These are phyloP conservation scores for Blastocystis sp. DNA, from an alignment of 352 stramenopile genomes.

Conservation along the genomic window DNA sequence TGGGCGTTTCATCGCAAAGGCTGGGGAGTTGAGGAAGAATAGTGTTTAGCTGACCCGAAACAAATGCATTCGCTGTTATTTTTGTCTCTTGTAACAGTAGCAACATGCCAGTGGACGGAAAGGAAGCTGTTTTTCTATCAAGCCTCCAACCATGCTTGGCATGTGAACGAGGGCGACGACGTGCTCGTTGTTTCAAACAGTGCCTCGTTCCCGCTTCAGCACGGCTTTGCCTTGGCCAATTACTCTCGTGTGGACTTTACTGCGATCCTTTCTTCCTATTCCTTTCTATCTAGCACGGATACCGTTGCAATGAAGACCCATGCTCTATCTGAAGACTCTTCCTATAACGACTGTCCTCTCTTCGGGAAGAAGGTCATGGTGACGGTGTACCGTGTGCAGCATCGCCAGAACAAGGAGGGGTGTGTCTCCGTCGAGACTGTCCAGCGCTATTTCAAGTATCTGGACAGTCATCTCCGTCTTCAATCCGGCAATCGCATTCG, in stretches of 20 bases:
- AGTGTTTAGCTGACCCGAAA: neutral
- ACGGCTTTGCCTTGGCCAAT: constrained; percentile 24
- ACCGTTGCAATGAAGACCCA: neutral
- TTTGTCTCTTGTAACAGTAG: constrained; percentile 3
- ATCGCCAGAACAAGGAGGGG: constrained; percentile 39
- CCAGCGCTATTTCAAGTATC: constrained; percentile 47
- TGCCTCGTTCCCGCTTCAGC: constrained; percentile 10
- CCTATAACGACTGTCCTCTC: constrained; percentile 44
- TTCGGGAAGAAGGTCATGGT: constrained; percentile 72
- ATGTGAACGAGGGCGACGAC: constrained; percentile 6
- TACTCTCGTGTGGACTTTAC: constrained; percentile 8
- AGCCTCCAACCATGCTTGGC: constrained; percentile 7
- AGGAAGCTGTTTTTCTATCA: constrained; percentile 67
- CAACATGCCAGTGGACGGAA: neutral
- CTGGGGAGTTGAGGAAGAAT: too few relatives aligned
- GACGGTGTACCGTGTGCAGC: constrained; percentile 53
- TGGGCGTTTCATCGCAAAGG: neutral
- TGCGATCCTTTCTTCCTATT: constrained; percentile 2
- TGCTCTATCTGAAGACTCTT: neutral
- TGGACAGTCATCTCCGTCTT: constrained; percentile 50
- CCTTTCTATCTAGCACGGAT: constrained; percentile 45
- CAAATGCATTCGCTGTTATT: neutral
- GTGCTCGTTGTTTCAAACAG: constrained; percentile 34
- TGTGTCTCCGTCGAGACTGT: constrained; percentile 35
- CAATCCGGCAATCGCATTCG: constrained; percentile 38